These are phyloP conservation scores for Lasiodiplodia sp. DNA, from an alignment of 2,329 filamentous ascomycete genomes.

Conservation along the genomic window DNA sequence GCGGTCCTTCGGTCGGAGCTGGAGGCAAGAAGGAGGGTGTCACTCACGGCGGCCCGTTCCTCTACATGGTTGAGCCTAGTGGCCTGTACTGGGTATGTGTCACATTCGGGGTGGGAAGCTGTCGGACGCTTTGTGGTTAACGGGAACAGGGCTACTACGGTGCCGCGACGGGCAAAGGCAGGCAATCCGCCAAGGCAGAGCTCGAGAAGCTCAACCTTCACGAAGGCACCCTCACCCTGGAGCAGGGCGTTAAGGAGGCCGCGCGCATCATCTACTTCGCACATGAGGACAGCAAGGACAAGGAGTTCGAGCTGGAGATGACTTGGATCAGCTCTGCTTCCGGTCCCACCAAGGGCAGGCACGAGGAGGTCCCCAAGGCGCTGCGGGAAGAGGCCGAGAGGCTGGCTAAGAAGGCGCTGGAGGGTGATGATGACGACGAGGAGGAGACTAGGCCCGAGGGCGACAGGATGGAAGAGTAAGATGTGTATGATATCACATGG, in stretches of 20 bases:
- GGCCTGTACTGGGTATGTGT: constrained; percentile 84
- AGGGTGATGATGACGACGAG: constrained; percentile 83
- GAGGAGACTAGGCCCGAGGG: constrained; percentile 70
- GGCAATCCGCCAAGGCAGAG: constrained; percentile 96
- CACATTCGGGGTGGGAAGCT: neutral
- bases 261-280: constrained; percentile 96
- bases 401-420: constrained; percentile 87
- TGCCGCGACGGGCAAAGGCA: constrained; percentile 94
- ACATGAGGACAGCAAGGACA: constrained; percentile 99
- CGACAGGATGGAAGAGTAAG: constrained; percentile 90
- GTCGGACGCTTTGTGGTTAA: constrained; percentile 24
- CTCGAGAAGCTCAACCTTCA: constrained; percentile 95
- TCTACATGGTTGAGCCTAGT: constrained; percentile 99
- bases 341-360: constrained; percentile 89
- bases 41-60: constrained; percentile 84
- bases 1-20: constrained; percentile 77
- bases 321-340: constrained; percentile 89
- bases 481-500: constrained; percentile 16
- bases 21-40: constrained; percentile 81
- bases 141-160: constrained; percentile 83
- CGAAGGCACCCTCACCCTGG: constrained; percentile 76
- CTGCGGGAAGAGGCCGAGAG: constrained; percentile 90
- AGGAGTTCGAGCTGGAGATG: constrained; percentile 99
- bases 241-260: constrained; percentile 93
- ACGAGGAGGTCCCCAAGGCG: constrained; percentile 92